phyloP scores from a whole-genome alignment of 805 yeast species.

The Saccharomycopsis guyanensis region DNA sequence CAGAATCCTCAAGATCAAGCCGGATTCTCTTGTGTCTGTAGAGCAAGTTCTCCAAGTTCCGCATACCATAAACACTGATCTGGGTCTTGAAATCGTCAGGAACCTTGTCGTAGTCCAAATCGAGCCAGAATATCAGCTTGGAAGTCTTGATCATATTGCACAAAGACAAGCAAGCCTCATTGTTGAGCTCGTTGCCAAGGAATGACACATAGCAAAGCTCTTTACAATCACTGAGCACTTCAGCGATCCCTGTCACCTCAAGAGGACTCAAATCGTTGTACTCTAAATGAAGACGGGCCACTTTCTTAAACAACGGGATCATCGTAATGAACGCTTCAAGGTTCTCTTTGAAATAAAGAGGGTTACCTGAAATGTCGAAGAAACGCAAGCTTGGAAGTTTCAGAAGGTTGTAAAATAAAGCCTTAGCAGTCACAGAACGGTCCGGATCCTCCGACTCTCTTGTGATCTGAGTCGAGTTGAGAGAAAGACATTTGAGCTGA shows the following conservation, averaged over 20 bases:
- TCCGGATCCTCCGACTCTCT: background rate
- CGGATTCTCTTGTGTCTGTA: conserved; percentile 24
- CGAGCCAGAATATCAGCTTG: conserved; percentile 54
- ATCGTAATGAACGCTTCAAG: conserved; percentile 12
- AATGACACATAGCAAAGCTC: conserved; percentile 60
- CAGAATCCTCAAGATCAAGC: conserved; percentile 12
- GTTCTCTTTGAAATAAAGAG: conserved; percentile 41
- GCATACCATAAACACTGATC: conserved; percentile 70
- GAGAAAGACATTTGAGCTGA: conserved; percentile 16
- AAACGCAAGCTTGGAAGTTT: conserved; percentile 53
- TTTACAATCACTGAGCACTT: conserved; percentile 62
- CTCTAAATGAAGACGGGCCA: conserved; percentile 66
- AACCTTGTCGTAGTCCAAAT: conserved; percentile 51
- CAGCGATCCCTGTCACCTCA: conserved; percentile 57
- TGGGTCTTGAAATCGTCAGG: conserved; percentile 54
- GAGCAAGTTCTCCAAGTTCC: conserved; percentile 63
- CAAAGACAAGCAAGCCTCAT: conserved; percentile 53
- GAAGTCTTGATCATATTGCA: conserved; percentile 41
- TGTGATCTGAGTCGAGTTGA: conserved; percentile 11
- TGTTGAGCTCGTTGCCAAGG: conserved; percentile 58
- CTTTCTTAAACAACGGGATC: conserved; percentile 59
- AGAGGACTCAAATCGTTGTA: conserved; percentile 50
- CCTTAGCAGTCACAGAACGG: background rate
- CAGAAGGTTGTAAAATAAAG: conserved; percentile 41
- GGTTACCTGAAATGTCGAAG: conserved; percentile 74